A percentile compares a stretch with the other conserved stretches of the same genome.
phyloP scores from a whole-genome alignment of 2,329 filamentous ascomycete species.

The Colletotrichum sp. region DNA sequence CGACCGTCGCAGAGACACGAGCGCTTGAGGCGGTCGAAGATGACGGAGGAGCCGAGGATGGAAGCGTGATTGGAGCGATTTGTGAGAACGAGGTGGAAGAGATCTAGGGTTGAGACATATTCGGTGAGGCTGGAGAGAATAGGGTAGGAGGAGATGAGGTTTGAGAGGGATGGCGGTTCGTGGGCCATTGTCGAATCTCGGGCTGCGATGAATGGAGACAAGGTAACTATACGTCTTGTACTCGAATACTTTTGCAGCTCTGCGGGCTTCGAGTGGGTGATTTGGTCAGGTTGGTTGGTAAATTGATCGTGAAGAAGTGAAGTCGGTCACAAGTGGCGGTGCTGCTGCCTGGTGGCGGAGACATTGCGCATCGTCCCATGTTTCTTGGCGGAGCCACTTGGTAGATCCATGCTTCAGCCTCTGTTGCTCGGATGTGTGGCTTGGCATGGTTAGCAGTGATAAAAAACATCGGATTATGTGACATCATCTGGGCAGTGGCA shows the following conservation, averaged over 20 bases:
- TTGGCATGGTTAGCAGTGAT: not conserved
- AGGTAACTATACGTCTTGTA: rapidly evolving
- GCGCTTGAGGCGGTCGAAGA: conserved; percentile 7
- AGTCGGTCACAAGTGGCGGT: not conserved
- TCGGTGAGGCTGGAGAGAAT: conserved; percentile 1
- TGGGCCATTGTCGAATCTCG: not conserved
- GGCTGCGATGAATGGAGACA: not conserved
- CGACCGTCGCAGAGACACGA: conserved; percentile 14
- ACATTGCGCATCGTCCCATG: not conserved
- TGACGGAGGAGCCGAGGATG: not conserved
- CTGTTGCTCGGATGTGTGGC: not conserved
- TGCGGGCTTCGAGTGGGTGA: rapidly evolving
- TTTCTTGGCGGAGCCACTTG: not conserved
- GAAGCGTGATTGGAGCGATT: not conserved
- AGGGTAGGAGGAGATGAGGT: not conserved
- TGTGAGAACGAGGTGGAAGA: conserved; percentile 4
- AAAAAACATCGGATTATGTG: not conserved
- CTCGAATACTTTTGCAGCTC: rapidly evolving
- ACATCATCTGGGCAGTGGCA: not conserved
- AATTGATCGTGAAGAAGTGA: not conserved
- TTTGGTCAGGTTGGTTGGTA: not conserved
- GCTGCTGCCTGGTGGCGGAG: not conserved
- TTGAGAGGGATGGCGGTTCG: not conserved
- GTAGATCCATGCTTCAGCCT: not conserved
- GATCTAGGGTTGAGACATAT: conserved; percentile 3